phyloP scores from a whole-genome alignment of 2,329 filamentous ascomycete species.

The Acarospora socialis region DNA sequence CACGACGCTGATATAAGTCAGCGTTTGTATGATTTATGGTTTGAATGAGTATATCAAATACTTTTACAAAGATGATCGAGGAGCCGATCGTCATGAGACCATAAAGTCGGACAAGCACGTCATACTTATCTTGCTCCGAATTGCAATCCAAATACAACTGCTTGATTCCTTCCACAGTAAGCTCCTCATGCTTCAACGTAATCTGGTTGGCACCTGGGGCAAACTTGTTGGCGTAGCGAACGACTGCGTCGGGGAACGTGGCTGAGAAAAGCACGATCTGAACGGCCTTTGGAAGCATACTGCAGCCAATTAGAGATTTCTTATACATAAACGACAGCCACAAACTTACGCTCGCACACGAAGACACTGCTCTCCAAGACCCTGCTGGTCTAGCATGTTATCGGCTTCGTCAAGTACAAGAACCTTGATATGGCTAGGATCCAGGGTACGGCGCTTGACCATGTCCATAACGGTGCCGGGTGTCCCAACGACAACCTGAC shows the following conservation, averaged over 20 bases:
- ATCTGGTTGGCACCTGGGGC: slow-evolving; percentile 77
- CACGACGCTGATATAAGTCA: slow-evolving; percentile 48
- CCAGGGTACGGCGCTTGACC: slow-evolving; percentile 61
- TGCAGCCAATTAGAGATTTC: slow-evolving; percentile 28
- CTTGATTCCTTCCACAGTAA: slow-evolving; percentile 93
- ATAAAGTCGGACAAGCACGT: slow-evolving; percentile 80
- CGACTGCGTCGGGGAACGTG: slow-evolving; percentile 76
- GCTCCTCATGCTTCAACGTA: slow-evolving; percentile 74
- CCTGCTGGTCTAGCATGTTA: slow-evolving; percentile 96
- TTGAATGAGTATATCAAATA: slow-evolving; percentile 26
- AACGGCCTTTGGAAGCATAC: slow-evolving; percentile 56
- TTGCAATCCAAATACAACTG: slow-evolving; percentile 96
- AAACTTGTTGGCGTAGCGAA: slow-evolving; percentile 69
- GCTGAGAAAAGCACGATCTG: slow-evolving; percentile 94
- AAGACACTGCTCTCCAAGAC: slow-evolving; percentile 86
- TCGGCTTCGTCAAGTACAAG: slow-evolving; percentile 94
- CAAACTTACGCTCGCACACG: slow-evolving; percentile 65
- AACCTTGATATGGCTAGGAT: slow-evolving; percentile 57
- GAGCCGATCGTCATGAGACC: slow-evolving; percentile 92
- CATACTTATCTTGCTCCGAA: slow-evolving; percentile 69
- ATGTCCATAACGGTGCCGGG: slow-evolving; percentile 86
- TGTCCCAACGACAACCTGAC: slow-evolving; percentile 78
- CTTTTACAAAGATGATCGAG: slow-evolving; percentile 95
- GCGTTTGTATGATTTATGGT: background rate
- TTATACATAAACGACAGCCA: background rate